Evolutionary conservation across 31 red algal species (phyloP), one percentile per base, ranked within the genome.

Genomic region (Endocladia muricata): DNA sequence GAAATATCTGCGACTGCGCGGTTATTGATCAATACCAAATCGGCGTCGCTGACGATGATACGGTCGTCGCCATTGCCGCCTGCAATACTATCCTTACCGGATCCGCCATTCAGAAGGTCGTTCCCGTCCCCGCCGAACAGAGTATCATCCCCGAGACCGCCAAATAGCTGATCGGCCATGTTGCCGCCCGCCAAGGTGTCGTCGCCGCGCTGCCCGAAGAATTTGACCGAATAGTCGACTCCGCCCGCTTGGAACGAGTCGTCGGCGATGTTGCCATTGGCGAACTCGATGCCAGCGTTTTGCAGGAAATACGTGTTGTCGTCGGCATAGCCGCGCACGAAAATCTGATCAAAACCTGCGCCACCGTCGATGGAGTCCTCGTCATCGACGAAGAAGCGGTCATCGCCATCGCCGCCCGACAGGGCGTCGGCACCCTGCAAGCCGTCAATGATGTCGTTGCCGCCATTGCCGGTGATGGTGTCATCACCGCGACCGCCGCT

Each of bases 111-210:
- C 13, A 64, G 11, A 11, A 30, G 15, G 25, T 64, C 60, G 26
- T 64, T 64, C n/a, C 60, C 60, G 60, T 17, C 26, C 15, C 60
- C 60, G 25, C 60, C 60, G 25, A 64, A 25, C 17, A 64, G 60
- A 11, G 60, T 64, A 23, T 64, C 60, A 11, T 28, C n/a, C 15
- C 60, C 60, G 15, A 30, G n/a, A n/a, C n/a, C n/a, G n/a, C n/a
- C n/a, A n/a, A n/a, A n/a, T n/a, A n/a, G n/a, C n/a, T n/a, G n/a
- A n/a, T n/a, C n/a, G n/a, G n/a, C n/a, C n/a, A n/a, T n/a, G n/a
- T n/a, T n/a, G n/a, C n/a, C n/a, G n/a, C n/a, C n/a, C n/a, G n/a
- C n/a, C n/a, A n/a, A n/a, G n/a, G n/a, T n/a, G n/a, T n/a, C n/a
- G n/a, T n/a, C n/a, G n/a, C n/a, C n/a, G n/a, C n/a, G n/a, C n/a